Evolutionary conservation across 148 eudicot species (phyloP).

Genomic region (Rhododendron williamsianum): DNA sequence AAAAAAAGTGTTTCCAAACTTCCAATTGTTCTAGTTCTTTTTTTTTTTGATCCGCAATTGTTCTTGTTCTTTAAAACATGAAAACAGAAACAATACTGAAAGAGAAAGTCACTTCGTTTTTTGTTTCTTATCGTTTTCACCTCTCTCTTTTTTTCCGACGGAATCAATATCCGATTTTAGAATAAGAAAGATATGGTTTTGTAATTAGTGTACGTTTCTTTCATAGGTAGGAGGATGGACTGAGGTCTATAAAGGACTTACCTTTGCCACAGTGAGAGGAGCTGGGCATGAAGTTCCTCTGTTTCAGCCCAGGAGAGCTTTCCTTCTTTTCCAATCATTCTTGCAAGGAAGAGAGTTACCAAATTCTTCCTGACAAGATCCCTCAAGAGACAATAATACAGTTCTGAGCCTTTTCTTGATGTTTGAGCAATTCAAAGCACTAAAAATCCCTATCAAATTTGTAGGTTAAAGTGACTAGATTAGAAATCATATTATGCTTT

Average conservation of each 20-base stretch:
- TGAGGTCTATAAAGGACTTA: conserved; percentile 40
- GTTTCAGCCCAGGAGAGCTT: conserved; percentile 41
- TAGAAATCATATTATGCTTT: not conserved
- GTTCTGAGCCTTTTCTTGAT: not conserved
- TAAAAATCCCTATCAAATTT: not conserved
- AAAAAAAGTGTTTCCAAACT: not conserved
- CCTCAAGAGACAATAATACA: not conserved
- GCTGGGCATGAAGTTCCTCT: conserved; percentile 57
- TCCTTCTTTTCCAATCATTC: conserved; percentile 33
- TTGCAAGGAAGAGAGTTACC: conserved; percentile 33
- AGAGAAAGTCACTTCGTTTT: not conserved
- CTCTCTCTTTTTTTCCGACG: not conserved
- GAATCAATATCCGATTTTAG: not conserved
- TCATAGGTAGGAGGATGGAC: conserved; percentile 53
- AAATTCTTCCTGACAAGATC: conserved; percentile 10
- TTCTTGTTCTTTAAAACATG: not conserved
- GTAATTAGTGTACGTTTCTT: not conserved
- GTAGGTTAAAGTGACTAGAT: conserved; percentile 9
- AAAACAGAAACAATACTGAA: too few species aligned
- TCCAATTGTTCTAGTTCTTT: not conserved
- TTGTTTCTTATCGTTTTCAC: not conserved
- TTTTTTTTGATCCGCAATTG: too few species aligned
- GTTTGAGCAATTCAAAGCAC: not conserved
- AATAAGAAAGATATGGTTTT: not conserved
- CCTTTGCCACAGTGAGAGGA: conserved; percentile 49